Percentiles rank a stretch among this genome's conserved stretches.
Evolutionary conservation across 139 green algal species (phyloP).

Genomic region (Spirogloea muscicola): DNA sequence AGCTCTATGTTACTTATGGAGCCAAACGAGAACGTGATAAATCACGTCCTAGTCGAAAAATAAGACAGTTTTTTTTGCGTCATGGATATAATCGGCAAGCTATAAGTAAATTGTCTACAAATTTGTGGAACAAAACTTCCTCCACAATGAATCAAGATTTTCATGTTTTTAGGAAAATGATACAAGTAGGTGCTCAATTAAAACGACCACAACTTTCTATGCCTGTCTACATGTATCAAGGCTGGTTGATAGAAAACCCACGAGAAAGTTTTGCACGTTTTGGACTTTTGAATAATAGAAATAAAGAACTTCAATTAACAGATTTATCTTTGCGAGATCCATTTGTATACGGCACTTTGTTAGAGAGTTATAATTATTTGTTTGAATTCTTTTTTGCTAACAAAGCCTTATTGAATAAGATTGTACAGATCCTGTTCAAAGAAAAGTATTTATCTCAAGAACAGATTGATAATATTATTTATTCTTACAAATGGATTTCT

Average conservation of each 20-base stretch:
- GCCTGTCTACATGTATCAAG: slow-evolving; percentile 3
- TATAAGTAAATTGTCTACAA: slow-evolving; percentile 5
- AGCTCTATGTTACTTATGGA: slow-evolving; percentile 3
- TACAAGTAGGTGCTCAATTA: neutral
- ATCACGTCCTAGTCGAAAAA: neutral
- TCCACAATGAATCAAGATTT: neutral
- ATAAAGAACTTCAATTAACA: slow-evolving; percentile 4
- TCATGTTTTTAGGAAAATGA: slow-evolving; percentile 8
- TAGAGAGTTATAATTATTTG: slow-evolving; percentile 12
- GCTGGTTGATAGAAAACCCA: neutral
- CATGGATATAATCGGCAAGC: neutral
- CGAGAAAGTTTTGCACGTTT: slow-evolving; percentile 3
- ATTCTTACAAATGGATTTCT: too few relatives aligned
- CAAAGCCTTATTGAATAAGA: neutral
- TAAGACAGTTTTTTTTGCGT: slow-evolving; percentile 3
- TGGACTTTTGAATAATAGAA: neutral
- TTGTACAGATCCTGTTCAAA: neutral
- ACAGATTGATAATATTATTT: neutral
- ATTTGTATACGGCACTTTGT: neutral
- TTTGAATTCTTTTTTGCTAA: slow-evolving; percentile 7
- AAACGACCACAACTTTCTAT: neutral
- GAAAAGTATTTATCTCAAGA: neutral
- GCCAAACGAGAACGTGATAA: slow-evolving; percentile 7
- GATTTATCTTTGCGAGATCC: too few relatives aligned
- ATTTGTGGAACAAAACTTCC: neutral